These are phyloP conservation scores for Solanum clarkiae DNA, from an alignment of 257 asterid species.

Conservation along the genomic window DNA sequence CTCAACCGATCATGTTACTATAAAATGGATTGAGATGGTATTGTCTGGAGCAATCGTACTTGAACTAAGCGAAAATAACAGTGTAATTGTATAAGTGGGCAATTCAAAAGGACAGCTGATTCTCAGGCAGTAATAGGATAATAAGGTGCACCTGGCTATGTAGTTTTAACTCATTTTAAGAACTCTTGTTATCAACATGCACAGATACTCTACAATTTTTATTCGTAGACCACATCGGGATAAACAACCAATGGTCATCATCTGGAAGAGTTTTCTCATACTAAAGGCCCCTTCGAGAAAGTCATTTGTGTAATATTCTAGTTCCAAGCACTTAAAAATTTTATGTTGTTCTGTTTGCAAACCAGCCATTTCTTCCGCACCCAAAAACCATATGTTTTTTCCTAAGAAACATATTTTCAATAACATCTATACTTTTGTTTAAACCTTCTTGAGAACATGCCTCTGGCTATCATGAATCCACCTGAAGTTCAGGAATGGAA, in stretches of 20 bases:
- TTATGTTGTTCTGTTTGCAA: not conserved
- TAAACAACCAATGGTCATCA: not conserved
- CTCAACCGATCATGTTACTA: not conserved
- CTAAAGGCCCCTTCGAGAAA: not conserved
- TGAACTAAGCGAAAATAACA: not conserved
- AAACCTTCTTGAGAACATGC: not conserved
- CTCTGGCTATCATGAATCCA: not conserved
- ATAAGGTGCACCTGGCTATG: not conserved
- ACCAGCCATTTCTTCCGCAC: not conserved
- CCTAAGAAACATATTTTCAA: not conserved
- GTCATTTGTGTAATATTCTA: not conserved
- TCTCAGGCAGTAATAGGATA: not conserved
- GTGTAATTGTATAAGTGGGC: not conserved
- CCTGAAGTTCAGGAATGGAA: not conserved
- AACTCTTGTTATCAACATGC: not conserved
- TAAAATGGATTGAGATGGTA: not conserved
- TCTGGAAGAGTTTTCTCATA: not conserved
- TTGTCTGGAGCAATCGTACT: not conserved
- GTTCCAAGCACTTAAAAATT: not conserved
- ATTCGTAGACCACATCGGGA: not conserved
- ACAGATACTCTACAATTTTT: not conserved
- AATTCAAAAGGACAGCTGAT: not conserved
- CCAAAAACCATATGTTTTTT: not conserved
- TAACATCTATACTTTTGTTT: not conserved
- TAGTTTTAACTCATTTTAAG: not conserved